phyloP scores from a whole-genome alignment of 2,329 filamentous ascomycete species.

The Macroventuria anomochaeta region DNA sequence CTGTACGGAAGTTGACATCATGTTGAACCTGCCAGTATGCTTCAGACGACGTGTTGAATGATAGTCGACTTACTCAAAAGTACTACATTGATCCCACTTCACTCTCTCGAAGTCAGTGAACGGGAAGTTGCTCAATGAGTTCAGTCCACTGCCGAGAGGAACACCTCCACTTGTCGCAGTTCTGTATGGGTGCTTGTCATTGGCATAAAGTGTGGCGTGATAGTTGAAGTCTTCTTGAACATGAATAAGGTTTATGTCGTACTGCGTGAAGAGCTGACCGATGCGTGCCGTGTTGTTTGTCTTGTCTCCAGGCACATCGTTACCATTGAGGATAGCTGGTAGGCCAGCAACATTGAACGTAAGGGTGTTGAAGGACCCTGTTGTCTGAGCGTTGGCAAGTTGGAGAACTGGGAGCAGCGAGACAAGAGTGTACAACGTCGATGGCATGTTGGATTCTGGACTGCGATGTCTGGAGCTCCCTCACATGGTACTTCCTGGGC shows the following conservation, averaged over 20 bases:
- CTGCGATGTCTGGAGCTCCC: neutral
- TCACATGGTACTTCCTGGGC: neutral
- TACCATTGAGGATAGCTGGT: conserved; percentile 63
- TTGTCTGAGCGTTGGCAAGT: conserved; percentile 28
- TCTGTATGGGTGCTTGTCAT: conserved; percentile 65
- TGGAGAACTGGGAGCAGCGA: conserved; percentile 18
- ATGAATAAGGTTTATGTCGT: conserved; percentile 68
- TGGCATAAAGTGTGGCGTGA: conserved; percentile 65
- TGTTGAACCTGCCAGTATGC: no score
- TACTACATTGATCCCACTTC: conserved; percentile 66
- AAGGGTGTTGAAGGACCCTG: conserved; percentile 59
- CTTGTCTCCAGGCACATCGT: conserved; percentile 69
- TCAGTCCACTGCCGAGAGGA: conserved; percentile 68
- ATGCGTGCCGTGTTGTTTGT: conserved; percentile 63
- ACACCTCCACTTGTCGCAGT: conserved; percentile 71
- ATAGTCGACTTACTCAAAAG: conserved; percentile 38
- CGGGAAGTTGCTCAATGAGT: conserved; percentile 65
- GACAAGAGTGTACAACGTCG: conserved; percentile 6
- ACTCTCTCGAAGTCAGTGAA: conserved; percentile 64
- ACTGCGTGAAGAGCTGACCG: conserved; percentile 62
- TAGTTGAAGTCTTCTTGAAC: conserved; percentile 75
- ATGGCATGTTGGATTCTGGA: conserved; percentile 20
- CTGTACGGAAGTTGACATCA: no score
- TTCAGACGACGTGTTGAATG: no score
- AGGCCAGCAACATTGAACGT: conserved; percentile 68